phyloP scores from a whole-genome alignment of 2,329 filamentous ascomycete species.

The Penicillium sp. region DNA sequence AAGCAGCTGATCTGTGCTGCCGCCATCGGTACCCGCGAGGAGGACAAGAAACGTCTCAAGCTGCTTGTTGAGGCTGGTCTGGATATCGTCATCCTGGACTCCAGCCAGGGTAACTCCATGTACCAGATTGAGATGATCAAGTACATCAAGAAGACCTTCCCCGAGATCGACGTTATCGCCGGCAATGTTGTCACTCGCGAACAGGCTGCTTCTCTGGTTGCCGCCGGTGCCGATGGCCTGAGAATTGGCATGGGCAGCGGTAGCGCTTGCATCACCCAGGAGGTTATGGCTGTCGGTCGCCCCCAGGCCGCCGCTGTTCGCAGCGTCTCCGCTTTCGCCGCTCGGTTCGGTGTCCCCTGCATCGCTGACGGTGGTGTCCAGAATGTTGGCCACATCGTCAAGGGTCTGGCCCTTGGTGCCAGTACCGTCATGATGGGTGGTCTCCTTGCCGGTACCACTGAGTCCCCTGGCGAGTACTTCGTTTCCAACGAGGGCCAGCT shows the following conservation, averaged over 20 bases:
- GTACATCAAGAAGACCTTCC: constrained; percentile 86
- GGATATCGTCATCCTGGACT: constrained; percentile 93
- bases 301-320: constrained; percentile 93
- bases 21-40: constrained; percentile 89
- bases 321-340: constrained; percentile 84
- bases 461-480: constrained; percentile 95
- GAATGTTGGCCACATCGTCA: constrained; percentile 98
- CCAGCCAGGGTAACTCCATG: constrained; percentile 96
- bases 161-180: constrained; percentile 87
- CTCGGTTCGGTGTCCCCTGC: constrained; percentile 91
- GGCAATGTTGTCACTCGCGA: constrained; percentile 98
- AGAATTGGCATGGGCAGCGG: constrained; percentile 99
- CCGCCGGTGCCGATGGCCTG: constrained; percentile 90
- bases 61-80: constrained; percentile 91
- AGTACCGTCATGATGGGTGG: constrained; percentile 99
- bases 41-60: constrained; percentile 82
- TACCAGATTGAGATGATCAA: constrained; percentile 99
- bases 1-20: constrained; percentile 97
- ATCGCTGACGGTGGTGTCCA: constrained; percentile 98
- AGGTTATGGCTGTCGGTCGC: constrained; percentile 98
- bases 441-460: constrained; percentile 91
- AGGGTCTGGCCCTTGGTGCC: constrained; percentile 90
- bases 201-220: constrained; percentile 88
- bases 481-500: constrained; percentile 95
- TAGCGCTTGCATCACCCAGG: constrained; percentile 97